Evolutionary conservation across 208 protist species (phyloP), one percentile per base, ranked within the genome.

Genomic region (Acanthamoeba healyi): DNA sequence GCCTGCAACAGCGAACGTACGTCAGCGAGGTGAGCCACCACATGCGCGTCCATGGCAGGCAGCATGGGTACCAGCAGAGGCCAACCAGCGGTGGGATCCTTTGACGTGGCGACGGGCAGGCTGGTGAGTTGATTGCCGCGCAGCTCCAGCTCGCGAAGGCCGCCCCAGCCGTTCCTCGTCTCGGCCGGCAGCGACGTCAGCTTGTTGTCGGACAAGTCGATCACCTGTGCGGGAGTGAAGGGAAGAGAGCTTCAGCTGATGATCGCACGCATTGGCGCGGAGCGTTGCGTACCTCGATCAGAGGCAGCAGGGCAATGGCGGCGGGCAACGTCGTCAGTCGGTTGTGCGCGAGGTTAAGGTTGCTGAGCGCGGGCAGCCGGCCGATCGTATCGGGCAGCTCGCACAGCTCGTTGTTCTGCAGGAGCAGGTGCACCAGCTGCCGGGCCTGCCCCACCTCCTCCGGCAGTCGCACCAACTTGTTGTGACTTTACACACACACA

Each of bases 261-360:
- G 54, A 61, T 61, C 54, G 54, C 15, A 61, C 15, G 54, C 22
- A 61, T 22, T 61, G 22, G 12, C n/a, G n/a, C n/a, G 54, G 22
- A 61, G 54, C 5, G 22, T 15, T 2, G 54, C 65, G 29, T 29
- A 79, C 70, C 70, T 79, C 70, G 38, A 79, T 46, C 0, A 12
- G 38, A 44, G 70, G 70, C 0, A 88, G 44, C 22, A 65, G 79
- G 29, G 46, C 79, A 7, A 88, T 40, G 10, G 26, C n/a, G 40
- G 79, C 26, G 40, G 79, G 79, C 79, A 88, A 32, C 46, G 32
- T 3, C 2, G 24, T 26, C 26, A 88, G 46, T n/a, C 6, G 42
- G 49, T 88, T 88, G 79, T 88, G 46, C 22, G 79, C 4, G 44
- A 88, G 79, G 79, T 88, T 88, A 46, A 54, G 32, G 44, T 22